These are phyloP conservation scores for Phylloporus scabripes DNA, from an alignment of 768 basidiomycete species.

Conservation along the genomic window DNA sequence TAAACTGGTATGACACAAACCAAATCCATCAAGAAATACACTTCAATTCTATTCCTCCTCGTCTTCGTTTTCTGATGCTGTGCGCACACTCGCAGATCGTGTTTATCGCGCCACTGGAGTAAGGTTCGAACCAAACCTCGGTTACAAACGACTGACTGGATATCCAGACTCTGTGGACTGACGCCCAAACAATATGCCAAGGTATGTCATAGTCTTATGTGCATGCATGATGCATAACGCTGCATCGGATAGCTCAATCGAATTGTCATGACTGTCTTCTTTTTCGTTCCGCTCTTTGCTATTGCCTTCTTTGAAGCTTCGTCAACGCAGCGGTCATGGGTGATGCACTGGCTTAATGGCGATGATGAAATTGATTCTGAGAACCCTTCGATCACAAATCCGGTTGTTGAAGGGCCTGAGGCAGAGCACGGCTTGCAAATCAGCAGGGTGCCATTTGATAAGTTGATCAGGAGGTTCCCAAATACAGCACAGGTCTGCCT, in stretches of 20 bases:
- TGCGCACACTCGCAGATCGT: constrained; percentile 9
- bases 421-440: constrained; percentile 55
- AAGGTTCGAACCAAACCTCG: constrained; percentile 25
- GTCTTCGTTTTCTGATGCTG: constrained; percentile 15
- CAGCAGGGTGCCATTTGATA: constrained; percentile 62
- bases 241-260: constrained; percentile 57
- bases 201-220: constrained; percentile 28
- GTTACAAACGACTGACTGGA: constrained; percentile 2
- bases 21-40: constrained; percentile 27
- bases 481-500: constrained; percentile 61
- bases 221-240: constrained; percentile 2
- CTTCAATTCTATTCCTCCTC: constrained; percentile 3
- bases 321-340: constrained; percentile 52
- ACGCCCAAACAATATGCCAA: constrained; percentile 52
- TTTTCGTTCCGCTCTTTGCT: constrained; percentile 68
- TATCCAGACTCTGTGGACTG: constrained; percentile 40
- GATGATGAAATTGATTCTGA: constrained; percentile 57
- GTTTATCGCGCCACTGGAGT: constrained; percentile 85
- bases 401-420: constrained; percentile 51
- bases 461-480: constrained; percentile 68
- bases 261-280: constrained; percentile 69
- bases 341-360: constrained; percentile 61
- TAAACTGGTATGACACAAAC: constrained; percentile 9
- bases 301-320: constrained; percentile 75
- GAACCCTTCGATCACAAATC: constrained; percentile 50